phyloP scores from a whole-genome alignment of 1,284 basidiomycete species.

The Moniliella sp. region DNA sequence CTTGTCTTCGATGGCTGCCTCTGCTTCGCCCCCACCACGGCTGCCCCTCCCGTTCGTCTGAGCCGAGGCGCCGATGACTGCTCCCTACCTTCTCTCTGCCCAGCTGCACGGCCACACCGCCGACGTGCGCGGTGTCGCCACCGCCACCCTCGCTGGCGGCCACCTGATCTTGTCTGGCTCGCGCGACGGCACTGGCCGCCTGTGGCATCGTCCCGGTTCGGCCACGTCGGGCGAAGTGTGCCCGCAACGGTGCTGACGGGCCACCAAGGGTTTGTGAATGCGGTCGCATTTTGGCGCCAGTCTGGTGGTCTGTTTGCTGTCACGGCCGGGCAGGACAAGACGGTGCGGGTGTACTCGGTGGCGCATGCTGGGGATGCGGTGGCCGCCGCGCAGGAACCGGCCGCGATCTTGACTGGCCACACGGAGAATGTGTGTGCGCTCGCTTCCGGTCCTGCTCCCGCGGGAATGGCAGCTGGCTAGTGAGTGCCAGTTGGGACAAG shows the following conservation, averaged over 20 bases:
- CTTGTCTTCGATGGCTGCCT: no score
- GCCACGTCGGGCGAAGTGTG: constrained; percentile 2
- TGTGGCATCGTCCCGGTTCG: constrained; percentile 6
- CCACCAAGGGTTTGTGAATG: constrained; percentile 27
- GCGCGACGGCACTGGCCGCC: constrained; percentile 9
- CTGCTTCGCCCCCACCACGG: no score
- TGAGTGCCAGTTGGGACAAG: constrained; percentile 62
- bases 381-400: constrained; percentile 4
- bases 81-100: constrained; percentile 8
- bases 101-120: constrained; percentile 14
- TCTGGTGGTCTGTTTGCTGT: constrained; percentile 2
- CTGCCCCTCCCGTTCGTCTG: no score
- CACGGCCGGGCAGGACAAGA: not conserved
- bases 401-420: constrained; percentile 45
- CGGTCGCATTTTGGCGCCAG: constrained; percentile 10
- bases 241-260: constrained; percentile 8
- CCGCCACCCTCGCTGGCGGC: constrained; percentile 2
- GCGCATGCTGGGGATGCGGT: constrained; percentile 3
- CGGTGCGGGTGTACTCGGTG: constrained; percentile 1
- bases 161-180: constrained; percentile 12
- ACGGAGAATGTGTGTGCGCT: constrained; percentile 73
- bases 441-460: constrained; percentile 37
- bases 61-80: no score
- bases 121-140: constrained; percentile 10
- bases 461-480: constrained; percentile 63